Base-by-base conservation (phyloP, 345 rosid genomes). In the Brassica cretica region DNA sequence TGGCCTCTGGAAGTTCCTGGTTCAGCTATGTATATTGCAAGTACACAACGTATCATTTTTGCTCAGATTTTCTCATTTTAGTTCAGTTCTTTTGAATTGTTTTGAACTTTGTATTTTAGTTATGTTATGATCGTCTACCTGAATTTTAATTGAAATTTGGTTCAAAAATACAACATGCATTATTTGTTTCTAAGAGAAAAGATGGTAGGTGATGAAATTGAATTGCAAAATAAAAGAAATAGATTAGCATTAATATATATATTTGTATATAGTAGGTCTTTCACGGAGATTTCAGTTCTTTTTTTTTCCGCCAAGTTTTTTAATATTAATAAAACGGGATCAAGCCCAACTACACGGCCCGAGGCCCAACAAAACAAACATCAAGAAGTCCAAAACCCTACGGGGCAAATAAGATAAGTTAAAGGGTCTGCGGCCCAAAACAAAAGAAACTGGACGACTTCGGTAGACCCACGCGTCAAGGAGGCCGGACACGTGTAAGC, bases 151-250 rank as follows among this genome's bases (percentile, higher is more conserved):
- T 16, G 10, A 14, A 15, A 53, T 18, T 16, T 53, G 59, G 21
- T 37, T 19, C 53, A 39, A 19, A 37, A 6, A 30, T 16, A 66
- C 41, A 63, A 18, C 3, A 64, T 8, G 46, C 68, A 8, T 6
- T 12, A 27, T 2, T 61, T 33, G 27, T 16, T 16, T 33, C 8
- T 3, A 49, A n/a, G 56, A n/a, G n/a, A 49, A 49, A 0, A n/a
- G 18, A 49, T 49, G 15, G 11, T 24, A 41, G 15, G 30, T 56
- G 27, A 55, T 55, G 29, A 32, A 55, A 55, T 4, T 35, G 41
- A 72, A 58, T 3, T 61, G 18, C 33, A 61, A 15, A 71, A 11
- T 11, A 58, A 71, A 70, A 72, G 39, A 72, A 55, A 39, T 9
- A 39, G 25, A 72, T 60, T 61, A 5, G 25, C 25, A 25, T 35